Conservation (phyloP, 805 yeast species). For the Wickerhamomyces chaumierensis region DNA sequence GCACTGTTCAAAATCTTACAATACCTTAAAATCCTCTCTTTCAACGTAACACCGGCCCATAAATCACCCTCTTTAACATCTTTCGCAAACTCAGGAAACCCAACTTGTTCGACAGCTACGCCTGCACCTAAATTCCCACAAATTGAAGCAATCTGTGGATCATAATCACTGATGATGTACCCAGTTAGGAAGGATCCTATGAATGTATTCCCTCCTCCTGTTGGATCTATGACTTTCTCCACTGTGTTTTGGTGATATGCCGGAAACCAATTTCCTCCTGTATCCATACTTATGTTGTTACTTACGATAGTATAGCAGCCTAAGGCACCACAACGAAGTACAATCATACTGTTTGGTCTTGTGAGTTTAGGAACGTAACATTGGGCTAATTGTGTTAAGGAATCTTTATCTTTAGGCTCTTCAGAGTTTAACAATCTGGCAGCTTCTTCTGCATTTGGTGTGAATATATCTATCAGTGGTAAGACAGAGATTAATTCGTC, state of each 20-base stretch:
- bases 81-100: slow-evolving; percentile 41
- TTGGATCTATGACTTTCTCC: slow-evolving; percentile 65
- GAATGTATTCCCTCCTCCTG: slow-evolving; percentile 91
- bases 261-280: slow-evolving; percentile 37
- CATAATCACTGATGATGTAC: slow-evolving; percentile 32
- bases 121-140: slow-evolving; percentile 77
- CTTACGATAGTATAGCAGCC: slow-evolving; percentile 47
- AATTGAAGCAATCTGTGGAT: slow-evolving; percentile 43
- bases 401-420: slow-evolving; percentile 28
- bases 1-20: not conserved
- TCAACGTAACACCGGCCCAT: slow-evolving; percentile 53
- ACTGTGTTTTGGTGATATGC: slow-evolving; percentile 48
- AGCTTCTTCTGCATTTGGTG: slow-evolving; percentile 84
- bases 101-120: slow-evolving; percentile 68
- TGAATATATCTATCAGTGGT: slow-evolving; percentile 41
- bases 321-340: slow-evolving; percentile 63
- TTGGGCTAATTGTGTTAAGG: slow-evolving; percentile 32
- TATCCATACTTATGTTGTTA: too few relatives aligned
- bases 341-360: slow-evolving; percentile 32
- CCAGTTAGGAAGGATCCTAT: slow-evolving; percentile 72
- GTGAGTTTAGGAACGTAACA: slow-evolving; percentile 31
- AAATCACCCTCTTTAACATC: slow-evolving; percentile 14
- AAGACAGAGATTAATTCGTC: slow-evolving; percentile 26
- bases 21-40: slow-evolving; percentile 34
- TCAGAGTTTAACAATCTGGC: slow-evolving; percentile 43